Conservation (phyloP, 2,329 filamentous ascomycete genomes). For the Elsinoe ampelina region DNA sequence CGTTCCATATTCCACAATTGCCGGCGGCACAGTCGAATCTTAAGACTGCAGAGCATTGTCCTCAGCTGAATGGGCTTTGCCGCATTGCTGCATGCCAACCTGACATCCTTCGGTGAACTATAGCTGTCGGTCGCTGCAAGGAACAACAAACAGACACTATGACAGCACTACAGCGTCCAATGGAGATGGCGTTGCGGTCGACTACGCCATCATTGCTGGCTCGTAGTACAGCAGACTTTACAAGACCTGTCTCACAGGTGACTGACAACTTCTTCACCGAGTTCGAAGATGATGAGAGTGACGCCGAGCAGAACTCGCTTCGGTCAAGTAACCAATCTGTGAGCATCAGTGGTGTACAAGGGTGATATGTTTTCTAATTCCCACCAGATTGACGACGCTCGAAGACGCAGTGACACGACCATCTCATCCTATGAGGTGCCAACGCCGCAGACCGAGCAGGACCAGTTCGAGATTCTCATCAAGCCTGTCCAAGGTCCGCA, state of each 20-base stretch:
- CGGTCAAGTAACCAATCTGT: conserved; percentile 64
- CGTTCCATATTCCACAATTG: conserved; percentile 5
- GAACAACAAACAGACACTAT: not conserved
- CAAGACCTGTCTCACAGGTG: conserved; percentile 57
- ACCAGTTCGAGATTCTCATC: conserved; percentile 52
- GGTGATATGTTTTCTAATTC: not conserved
- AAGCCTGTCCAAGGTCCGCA: conserved; percentile 69
- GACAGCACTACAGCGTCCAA: not conserved
- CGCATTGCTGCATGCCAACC: not conserved
- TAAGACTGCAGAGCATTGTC: conserved; percentile 11
- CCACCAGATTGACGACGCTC: conserved; percentile 40
- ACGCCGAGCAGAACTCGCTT: conserved; percentile 51
- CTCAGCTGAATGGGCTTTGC: conserved; percentile 9
- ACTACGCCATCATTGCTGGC: conserved; percentile 26
- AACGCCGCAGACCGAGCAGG: conserved; percentile 58
- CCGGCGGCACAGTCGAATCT: conserved; percentile 10
- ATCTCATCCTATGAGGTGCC: conserved; percentile 74
- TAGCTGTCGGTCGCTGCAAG: conserved; percentile 2
- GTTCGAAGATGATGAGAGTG: conserved; percentile 54
- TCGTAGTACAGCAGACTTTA: conserved; percentile 17
- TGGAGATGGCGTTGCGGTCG: conserved; percentile 16
- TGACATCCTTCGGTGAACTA: not conserved
- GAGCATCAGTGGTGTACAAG: conserved; percentile 29
- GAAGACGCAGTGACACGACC: conserved; percentile 67
- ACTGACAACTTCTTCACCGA: conserved; percentile 76